Percentiles rank a stretch among this genome's conserved stretches.
Conservation (phyloP, 805 yeast species). For the Kuraishia ogatae region DNA sequence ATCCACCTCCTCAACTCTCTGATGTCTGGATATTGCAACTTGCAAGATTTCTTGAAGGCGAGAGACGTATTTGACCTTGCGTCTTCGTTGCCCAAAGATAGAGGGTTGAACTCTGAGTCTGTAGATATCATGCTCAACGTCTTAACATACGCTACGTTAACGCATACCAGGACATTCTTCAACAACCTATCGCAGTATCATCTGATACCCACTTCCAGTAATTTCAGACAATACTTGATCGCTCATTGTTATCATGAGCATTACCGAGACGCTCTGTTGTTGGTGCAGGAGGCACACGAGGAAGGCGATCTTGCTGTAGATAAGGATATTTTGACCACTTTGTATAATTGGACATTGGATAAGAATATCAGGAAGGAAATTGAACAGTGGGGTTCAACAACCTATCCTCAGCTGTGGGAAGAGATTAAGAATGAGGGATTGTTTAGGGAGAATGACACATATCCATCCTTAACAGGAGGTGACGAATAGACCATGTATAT, state of each 20-base stretch:
- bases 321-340: slow-evolving; percentile 33
- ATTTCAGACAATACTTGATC: slow-evolving; percentile 52
- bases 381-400: slow-evolving; percentile 28
- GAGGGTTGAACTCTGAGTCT: slow-evolving; percentile 55
- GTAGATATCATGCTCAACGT: slow-evolving; percentile 60
- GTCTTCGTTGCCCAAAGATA: slow-evolving; percentile 37
- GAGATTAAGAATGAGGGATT: slow-evolving; percentile 20
- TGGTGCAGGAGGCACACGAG: slow-evolving; percentile 38
- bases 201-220: slow-evolving; percentile 40
- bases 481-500: neutral
- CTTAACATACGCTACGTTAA: slow-evolving; percentile 42
- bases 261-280: slow-evolving; percentile 43
- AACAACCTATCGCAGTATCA: slow-evolving; percentile 43
- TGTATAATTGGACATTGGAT: slow-evolving; percentile 38
- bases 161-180: slow-evolving; percentile 56
- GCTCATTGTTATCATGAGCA: slow-evolving; percentile 65
- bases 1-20: slow-evolving; percentile 50
- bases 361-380: slow-evolving; percentile 25
- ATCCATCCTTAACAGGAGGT: slow-evolving; percentile 20
- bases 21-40: slow-evolving; percentile 53
- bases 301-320: slow-evolving; percentile 30
- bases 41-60: slow-evolving; percentile 47
- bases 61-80: slow-evolving; percentile 55
- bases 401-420: slow-evolving; percentile 28
- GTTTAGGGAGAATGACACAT: slow-evolving; percentile 21